These are phyloP conservation scores for Citrus sp. DNA, from an alignment of 345 rosid species.

Conservation along the genomic window DNA sequence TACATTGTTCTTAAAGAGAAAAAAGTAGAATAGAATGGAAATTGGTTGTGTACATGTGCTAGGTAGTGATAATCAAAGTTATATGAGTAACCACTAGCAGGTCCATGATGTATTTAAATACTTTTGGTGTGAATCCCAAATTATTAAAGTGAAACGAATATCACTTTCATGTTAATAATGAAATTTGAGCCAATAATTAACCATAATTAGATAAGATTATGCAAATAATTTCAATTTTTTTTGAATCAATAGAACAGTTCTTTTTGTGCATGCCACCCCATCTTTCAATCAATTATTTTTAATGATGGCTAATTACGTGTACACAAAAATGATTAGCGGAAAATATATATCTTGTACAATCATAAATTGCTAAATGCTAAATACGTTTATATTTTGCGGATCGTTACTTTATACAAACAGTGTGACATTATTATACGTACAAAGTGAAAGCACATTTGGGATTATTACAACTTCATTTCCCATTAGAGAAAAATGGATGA, in stretches of 20 bases:
- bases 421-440: not conserved
- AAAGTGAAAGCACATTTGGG: not conserved
- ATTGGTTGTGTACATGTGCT: not conserved
- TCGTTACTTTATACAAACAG: not conserved
- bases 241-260: not conserved
- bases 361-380: not conserved
- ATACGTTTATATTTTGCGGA: not conserved
- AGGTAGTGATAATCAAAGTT: not conserved
- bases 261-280: not conserved
- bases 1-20: not conserved
- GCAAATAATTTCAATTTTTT: not conserved
- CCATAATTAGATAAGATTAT: not conserved
- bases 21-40: not conserved
- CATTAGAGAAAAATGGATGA: no score
- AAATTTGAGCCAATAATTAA: conserved; percentile 2
- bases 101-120: not conserved
- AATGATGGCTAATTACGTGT: not conserved
- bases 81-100: not conserved
- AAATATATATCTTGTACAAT: not conserved
- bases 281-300: not conserved
- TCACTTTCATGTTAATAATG: not conserved
- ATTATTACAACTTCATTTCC: not conserved
- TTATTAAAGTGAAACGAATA: not conserved
- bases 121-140: not conserved
- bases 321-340: not conserved